phyloP scores from a whole-genome alignment of 2,329 filamentous ascomycete species.

The Proliferodiscus dingleyae region DNA sequence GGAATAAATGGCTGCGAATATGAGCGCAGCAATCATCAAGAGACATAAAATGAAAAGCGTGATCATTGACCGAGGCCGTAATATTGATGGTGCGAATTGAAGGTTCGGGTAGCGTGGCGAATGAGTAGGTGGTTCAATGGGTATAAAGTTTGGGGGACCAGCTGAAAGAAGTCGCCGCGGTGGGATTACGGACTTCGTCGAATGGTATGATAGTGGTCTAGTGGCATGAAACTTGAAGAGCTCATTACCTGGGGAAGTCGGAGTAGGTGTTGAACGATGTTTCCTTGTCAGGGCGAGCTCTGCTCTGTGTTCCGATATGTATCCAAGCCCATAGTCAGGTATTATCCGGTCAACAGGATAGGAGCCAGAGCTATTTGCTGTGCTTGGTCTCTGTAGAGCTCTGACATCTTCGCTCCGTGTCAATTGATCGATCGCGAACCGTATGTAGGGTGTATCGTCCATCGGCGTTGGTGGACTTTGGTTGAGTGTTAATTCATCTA shows the following conservation, averaged over 20 bases:
- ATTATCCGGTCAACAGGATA: slow-evolving; percentile 48
- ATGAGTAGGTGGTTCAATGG: slow-evolving; percentile 40
- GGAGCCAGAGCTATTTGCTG: slow-evolving; percentile 34
- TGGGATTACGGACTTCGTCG: slow-evolving; percentile 7
- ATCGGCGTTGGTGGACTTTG: slow-evolving; percentile 60
- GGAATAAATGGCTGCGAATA: slow-evolving; percentile 69
- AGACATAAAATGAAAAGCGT: slow-evolving; percentile 57
- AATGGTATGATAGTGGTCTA: slow-evolving; percentile 22
- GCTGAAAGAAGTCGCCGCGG: slow-evolving; percentile 7
- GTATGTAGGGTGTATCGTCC: slow-evolving; percentile 83
- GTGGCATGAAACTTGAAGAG: slow-evolving; percentile 30
- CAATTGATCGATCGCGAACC: slow-evolving; percentile 83
- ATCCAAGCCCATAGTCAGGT: slow-evolving; percentile 39
- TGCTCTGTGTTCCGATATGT: slow-evolving; percentile 23
- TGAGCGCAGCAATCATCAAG: slow-evolving; percentile 66
- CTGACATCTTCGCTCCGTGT: slow-evolving; percentile 66
- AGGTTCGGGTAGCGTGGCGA: slow-evolving; percentile 47
- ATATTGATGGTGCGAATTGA: slow-evolving; percentile 64
- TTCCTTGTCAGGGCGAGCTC: slow-evolving; percentile 32
- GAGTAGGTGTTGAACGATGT: slow-evolving; percentile 33
- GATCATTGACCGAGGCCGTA: slow-evolving; percentile 62
- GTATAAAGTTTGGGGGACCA: slow-evolving; percentile 41
- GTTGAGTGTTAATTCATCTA: slow-evolving; percentile 13
- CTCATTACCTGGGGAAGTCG: slow-evolving; percentile 21
- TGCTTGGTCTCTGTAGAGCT: slow-evolving; percentile 47